Evolutionary conservation across 805 yeast species (phyloP).

Genomic region (Saccharomycopsis schoenii): DNA sequence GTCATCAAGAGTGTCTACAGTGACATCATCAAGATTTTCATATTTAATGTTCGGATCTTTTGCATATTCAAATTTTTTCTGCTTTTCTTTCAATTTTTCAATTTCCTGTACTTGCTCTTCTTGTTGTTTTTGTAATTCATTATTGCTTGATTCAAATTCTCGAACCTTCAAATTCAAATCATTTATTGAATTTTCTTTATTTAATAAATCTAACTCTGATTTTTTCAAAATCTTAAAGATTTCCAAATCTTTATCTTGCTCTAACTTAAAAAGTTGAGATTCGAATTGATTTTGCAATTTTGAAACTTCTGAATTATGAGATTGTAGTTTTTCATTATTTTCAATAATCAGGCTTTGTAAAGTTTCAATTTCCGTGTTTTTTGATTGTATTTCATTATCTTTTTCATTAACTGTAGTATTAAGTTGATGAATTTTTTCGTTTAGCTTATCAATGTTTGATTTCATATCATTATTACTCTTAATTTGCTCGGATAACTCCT

Average conservation of each 20-base stretch:
- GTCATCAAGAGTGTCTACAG: too few species aligned
- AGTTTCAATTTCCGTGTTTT: neutral
- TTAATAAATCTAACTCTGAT: neutral
- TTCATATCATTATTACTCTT: neutral
- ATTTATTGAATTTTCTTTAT: neutral
- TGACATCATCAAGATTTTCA: neutral
- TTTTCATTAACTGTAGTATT: neutral
- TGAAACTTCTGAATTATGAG: neutral
- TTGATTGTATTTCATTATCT: neutral
- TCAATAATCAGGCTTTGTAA: neutral
- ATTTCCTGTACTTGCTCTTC: neutral
- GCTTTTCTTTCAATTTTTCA: neutral
- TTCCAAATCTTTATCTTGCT: neutral
- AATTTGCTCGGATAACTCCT: neutral
- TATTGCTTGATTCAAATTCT: neutral
- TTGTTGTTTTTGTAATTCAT: neutral
- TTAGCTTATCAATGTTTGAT: neutral
- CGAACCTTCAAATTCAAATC: neutral
- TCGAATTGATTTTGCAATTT: neutral
- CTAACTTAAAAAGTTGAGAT: neutral
- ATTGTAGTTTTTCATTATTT: neutral
- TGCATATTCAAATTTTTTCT: neutral
- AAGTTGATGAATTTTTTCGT: neutral
- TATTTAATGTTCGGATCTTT: neutral
- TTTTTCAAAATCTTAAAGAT: neutral